phyloP scores from a whole-genome alignment of 495 filamentous ascomycete species.

The Sporormia fimetaria region DNA sequence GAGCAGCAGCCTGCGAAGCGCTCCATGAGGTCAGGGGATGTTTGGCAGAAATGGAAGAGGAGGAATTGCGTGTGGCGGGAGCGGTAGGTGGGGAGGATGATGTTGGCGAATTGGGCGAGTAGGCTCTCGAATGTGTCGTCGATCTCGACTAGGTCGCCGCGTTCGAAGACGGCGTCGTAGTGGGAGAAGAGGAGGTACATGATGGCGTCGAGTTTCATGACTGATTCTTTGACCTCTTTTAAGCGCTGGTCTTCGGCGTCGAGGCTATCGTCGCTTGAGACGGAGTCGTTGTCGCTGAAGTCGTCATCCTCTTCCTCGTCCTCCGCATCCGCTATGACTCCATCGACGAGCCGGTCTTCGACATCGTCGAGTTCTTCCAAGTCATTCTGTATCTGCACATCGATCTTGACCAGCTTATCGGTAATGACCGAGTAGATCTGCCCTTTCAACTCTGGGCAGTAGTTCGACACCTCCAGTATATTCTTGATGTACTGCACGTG shows the following conservation, averaged over 20 bases:
- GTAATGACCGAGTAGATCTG: slow-evolving; percentile 77
- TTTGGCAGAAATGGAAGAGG: slow-evolving; percentile 85
- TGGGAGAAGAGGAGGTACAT: slow-evolving; percentile 79
- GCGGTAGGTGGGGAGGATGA: slow-evolving; percentile 78
- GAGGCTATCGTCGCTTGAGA: slow-evolving; percentile 27
- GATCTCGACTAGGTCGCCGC: slow-evolving; percentile 34
- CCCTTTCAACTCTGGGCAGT: slow-evolving; percentile 66
- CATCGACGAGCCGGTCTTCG: slow-evolving; percentile 40
- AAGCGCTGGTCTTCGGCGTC: slow-evolving; percentile 39
- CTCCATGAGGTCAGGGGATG: slow-evolving; percentile 59
- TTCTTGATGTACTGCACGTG: slow-evolving; percentile 73
- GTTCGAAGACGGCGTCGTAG: slow-evolving; percentile 57
- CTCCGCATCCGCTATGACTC: slow-evolving; percentile 26
- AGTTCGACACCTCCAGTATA: slow-evolving; percentile 58
- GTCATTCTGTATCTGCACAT: slow-evolving; percentile 88
- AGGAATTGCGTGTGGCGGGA: slow-evolving; percentile 83
- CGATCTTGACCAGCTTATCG: slow-evolving; percentile 76
- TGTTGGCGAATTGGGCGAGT: slow-evolving; percentile 66
- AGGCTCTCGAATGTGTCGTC: slow-evolving; percentile 56
- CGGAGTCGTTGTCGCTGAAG: slow-evolving; percentile 33
- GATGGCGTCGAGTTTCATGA: slow-evolving; percentile 86
- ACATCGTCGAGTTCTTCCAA: slow-evolving; percentile 72
- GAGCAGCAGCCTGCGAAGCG: slow-evolving; percentile 71
- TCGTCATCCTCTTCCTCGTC: slow-evolving; percentile 37
- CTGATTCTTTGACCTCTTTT: slow-evolving; percentile 60